Conservation (phyloP, 176 grass and related monocot genomes). For the Aegilops umbellulata region DNA sequence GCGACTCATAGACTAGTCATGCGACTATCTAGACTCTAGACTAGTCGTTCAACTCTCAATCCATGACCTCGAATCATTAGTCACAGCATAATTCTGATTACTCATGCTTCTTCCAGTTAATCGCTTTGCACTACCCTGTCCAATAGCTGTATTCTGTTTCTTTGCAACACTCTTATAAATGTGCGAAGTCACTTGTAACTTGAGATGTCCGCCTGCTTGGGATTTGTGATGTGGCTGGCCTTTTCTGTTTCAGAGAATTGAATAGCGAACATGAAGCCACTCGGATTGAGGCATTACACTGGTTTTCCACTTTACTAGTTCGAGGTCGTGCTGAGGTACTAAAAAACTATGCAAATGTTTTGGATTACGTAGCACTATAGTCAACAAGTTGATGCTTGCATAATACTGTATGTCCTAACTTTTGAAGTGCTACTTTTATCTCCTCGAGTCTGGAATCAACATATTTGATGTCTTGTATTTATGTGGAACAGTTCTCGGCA, state of each 20-base stretch:
- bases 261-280: slow-evolving; percentile 85
- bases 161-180: neutral
- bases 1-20: too few species aligned
- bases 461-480: slow-evolving; percentile 27
- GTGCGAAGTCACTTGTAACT: neutral
- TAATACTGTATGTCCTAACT: neutral
- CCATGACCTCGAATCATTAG: neutral
- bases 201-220: neutral
- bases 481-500: slow-evolving; percentile 72
- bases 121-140: neutral
- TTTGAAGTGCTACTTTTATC: slow-evolving; percentile 19
- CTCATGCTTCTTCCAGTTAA: neutral
- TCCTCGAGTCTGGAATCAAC: slow-evolving; percentile 16
- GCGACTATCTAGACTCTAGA: too few species aligned
- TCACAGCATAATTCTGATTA: neutral
- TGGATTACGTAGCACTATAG: neutral
- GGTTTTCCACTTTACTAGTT: slow-evolving; percentile 72
- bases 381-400: neutral
- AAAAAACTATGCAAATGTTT: slow-evolving; percentile 12
- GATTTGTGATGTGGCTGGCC: slow-evolving; percentile 5
- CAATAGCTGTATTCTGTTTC: neutral
- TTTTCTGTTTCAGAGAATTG: slow-evolving; percentile 74
- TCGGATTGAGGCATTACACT: slow-evolving; percentile 88
- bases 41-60: too few species aligned
- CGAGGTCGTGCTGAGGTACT: slow-evolving; percentile 79